Percentiles rank a stretch among this genome's conserved stretches.
phyloP scores from a whole-genome alignment of 768 basidiomycete species.

The Sporobolomyces phaffii region DNA sequence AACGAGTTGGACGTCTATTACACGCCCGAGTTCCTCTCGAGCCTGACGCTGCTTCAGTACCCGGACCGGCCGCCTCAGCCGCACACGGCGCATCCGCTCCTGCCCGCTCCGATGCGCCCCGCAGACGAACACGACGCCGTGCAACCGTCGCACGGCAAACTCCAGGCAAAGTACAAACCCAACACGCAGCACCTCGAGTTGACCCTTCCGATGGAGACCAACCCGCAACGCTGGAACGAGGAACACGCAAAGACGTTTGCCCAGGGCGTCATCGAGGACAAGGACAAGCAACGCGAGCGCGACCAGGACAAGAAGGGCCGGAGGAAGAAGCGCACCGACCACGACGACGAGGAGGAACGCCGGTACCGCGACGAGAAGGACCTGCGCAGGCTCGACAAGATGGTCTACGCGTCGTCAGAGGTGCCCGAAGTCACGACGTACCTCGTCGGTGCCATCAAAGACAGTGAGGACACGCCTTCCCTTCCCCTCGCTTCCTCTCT shows the following conservation, averaged over 20 bases:
- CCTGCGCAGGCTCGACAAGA: slow-evolving; percentile 32
- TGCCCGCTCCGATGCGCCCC: slow-evolving; percentile 38
- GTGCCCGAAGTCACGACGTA: slow-evolving; percentile 45
- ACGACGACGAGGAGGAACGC: slow-evolving; percentile 21
- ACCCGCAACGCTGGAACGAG: slow-evolving; percentile 39
- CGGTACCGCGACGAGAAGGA: slow-evolving; percentile 28
- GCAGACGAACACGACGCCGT: slow-evolving; percentile 24
- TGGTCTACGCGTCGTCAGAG: slow-evolving; percentile 37
- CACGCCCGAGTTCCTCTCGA: slow-evolving; percentile 38
- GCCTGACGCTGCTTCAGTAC: slow-evolving; percentile 44
- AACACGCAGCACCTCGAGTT: slow-evolving; percentile 41
- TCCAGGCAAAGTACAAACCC: slow-evolving; percentile 42
- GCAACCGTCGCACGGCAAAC: not conserved
- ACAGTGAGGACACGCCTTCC: slow-evolving; percentile 35
- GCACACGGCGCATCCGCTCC: slow-evolving; percentile 39
- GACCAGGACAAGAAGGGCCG: slow-evolving; percentile 22
- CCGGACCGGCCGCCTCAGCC: slow-evolving; percentile 41
- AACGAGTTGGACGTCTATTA: slow-evolving; percentile 43
- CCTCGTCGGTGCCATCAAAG: slow-evolving; percentile 43
- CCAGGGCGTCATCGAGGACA: slow-evolving; percentile 30
- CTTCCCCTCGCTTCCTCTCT: no score
- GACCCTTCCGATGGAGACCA: slow-evolving; percentile 39
- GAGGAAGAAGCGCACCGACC: slow-evolving; percentile 22
- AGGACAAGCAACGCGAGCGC: slow-evolving; percentile 21
- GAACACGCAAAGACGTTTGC: slow-evolving; percentile 36